Conservation (phyloP, 257 asterid species). For the Gentiana straminea region DNA sequence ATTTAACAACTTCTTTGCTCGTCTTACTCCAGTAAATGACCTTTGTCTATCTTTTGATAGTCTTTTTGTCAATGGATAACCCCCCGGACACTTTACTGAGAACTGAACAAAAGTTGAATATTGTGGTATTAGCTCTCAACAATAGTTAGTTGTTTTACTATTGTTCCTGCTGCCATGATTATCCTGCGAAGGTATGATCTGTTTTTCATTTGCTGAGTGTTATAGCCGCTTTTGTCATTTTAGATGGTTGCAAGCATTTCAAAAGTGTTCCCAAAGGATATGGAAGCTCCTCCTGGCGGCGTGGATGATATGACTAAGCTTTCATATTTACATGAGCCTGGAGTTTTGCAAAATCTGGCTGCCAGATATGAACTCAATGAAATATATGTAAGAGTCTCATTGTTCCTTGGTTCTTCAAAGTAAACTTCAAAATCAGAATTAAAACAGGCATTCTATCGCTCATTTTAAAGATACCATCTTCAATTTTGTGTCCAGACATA, state of each 20-base stretch:
- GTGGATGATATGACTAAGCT: constrained; percentile 99
- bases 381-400: constrained; percentile 62
- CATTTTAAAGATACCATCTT: constrained; percentile 3
- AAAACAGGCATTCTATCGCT: neutral
- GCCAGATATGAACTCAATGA: constrained; percentile 97
- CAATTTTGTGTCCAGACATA: constrained; percentile 58
- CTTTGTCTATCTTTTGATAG: neutral
- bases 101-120: neutral
- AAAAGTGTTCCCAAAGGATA: constrained; percentile 84
- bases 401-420: constrained; percentile 9
- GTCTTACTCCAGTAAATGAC: neutral
- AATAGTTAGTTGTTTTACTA: neutral
- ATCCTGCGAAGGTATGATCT: neutral
- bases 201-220: neutral
- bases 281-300: constrained; percentile 98
- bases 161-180: neutral
- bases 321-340: constrained; percentile 98
- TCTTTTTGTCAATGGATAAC: neutral
- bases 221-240: constrained; percentile 12
- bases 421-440: neutral
- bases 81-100: neutral
- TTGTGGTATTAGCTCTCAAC: neutral
- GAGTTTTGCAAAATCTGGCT: constrained; percentile 90
- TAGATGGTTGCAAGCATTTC: constrained; percentile 75
- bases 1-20: too few relatives aligned